Conservation (phyloP, 1,139 yeast genomes). For the Candida sanyaensis region DNA sequence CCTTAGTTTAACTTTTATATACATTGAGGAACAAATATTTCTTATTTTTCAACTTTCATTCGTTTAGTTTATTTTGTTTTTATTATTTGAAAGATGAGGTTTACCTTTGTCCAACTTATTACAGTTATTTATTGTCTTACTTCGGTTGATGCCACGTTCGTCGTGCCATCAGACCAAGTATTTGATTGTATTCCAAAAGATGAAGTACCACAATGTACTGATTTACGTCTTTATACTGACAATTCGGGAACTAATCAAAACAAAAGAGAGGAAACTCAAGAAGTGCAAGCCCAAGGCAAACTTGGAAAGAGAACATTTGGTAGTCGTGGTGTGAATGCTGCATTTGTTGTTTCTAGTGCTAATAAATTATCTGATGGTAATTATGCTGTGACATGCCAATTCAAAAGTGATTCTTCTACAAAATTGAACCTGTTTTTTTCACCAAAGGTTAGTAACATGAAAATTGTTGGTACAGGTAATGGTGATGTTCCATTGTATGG, state of each 20-base stretch:
- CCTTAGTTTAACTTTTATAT: neutral
- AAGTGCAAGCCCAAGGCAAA: neutral
- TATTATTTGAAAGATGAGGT: slow-evolving; percentile 7
- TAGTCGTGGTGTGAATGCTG: too few relatives aligned
- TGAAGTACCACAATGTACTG: slow-evolving; percentile 6
- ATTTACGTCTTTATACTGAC: neutral
- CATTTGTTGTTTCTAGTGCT: slow-evolving; percentile 12
- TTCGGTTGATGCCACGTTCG: slow-evolving; percentile 11
- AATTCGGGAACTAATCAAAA: neutral
- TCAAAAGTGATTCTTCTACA: slow-evolving; percentile 7
- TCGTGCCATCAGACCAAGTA: neutral
- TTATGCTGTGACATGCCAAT: slow-evolving; percentile 11
- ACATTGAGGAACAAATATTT: neutral
- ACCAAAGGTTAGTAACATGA: slow-evolving; percentile 6
- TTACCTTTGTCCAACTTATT: slow-evolving; percentile 8
- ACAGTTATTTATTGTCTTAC: slow-evolving; percentile 9
- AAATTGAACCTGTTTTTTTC: slow-evolving; percentile 8
- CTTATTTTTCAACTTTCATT: neutral
- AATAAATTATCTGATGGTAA: slow-evolving; percentile 12
- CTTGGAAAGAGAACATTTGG: slow-evolving; percentile 3
- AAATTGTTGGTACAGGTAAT: slow-evolving; percentile 12
- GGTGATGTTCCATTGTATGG: slow-evolving; percentile 11
- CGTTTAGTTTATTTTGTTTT: slow-evolving; percentile 3
- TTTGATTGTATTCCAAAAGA: slow-evolving; percentile 7
- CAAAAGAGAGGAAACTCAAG: slow-evolving; percentile 3